These are phyloP conservation scores for Echinochloa phyllopogon DNA, from an alignment of 176 grass and related monocot species.

Conservation along the genomic window DNA sequence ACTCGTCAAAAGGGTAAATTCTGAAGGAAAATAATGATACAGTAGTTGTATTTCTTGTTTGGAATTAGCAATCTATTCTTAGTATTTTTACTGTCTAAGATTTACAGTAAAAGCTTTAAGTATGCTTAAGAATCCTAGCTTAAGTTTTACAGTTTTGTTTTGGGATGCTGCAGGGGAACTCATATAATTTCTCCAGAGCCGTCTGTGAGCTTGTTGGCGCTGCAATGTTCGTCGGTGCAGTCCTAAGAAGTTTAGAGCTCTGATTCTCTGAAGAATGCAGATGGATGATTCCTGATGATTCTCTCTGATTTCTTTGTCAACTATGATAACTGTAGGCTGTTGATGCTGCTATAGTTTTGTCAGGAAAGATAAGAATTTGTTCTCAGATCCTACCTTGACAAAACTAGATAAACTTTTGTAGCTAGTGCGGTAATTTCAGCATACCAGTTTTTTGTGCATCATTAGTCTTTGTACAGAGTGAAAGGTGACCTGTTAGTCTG, in stretches of 20 bases:
- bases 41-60: background rate
- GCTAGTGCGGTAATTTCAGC: background rate
- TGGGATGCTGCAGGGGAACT: background rate
- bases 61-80: background rate
- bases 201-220: slow-evolving; percentile 28
- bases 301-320: background rate
- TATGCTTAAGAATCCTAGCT: background rate
- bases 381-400: background rate
- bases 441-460: background rate
- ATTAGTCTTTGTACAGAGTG: background rate
- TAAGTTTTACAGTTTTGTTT: background rate
- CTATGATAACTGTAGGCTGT: background rate
- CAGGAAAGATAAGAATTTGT: background rate
- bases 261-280: background rate
- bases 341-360: background rate
- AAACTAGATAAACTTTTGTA: background rate
- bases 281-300: background rate
- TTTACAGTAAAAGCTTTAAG: background rate
- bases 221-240: background rate
- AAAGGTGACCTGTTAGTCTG: no score
- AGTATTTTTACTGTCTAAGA: background rate
- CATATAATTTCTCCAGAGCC: slow-evolving; percentile 19
- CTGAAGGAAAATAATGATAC: background rate
- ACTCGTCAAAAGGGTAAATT: background rate
- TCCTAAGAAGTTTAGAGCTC: background rate